phyloP scores from a whole-genome alignment of 2,329 filamentous ascomycete genomes.

The Tolypocladium cylindrosporum region DNA sequence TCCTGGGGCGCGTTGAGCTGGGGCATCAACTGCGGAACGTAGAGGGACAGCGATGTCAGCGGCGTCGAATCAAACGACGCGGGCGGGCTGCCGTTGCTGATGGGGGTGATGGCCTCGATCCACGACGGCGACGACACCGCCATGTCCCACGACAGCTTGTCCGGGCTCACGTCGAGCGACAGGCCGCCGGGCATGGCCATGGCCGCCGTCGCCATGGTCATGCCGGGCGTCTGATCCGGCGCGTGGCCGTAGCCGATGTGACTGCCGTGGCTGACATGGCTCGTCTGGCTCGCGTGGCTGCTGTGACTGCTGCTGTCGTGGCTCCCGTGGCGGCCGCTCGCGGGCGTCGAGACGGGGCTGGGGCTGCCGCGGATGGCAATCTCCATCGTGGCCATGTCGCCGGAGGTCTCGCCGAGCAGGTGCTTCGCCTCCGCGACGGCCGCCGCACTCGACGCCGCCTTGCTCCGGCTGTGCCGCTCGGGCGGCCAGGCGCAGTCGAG shows the following conservation, averaged over 20 bases:
- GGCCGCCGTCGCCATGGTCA: slow-evolving; percentile 2
- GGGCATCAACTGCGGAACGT: slow-evolving; percentile 18
- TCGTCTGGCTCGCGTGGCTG: slow-evolving; percentile 2
- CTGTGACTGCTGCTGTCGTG: slow-evolving; percentile 8
- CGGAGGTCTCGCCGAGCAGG: neutral
- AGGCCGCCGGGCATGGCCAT: slow-evolving; percentile 5
- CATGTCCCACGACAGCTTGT: slow-evolving; percentile 12
- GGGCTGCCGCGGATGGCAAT: slow-evolving; percentile 11
- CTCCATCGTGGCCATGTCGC: slow-evolving; percentile 6
- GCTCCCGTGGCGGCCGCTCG: slow-evolving; percentile 6
- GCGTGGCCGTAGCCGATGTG: slow-evolving; percentile 3
- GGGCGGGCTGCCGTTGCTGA: slow-evolving; percentile 13
- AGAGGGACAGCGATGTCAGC: slow-evolving; percentile 14
- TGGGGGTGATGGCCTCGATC: slow-evolving; percentile 13
- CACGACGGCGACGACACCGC: slow-evolving; percentile 10
- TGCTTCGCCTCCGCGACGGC: neutral
- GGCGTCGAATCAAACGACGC: slow-evolving; percentile 10
- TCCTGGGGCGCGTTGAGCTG: slow-evolving; percentile 18
- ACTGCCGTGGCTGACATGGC: neutral
- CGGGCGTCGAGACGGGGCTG: slow-evolving; percentile 10
- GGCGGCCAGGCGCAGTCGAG: slow-evolving; percentile 22
- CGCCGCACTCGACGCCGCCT: slow-evolving; percentile 4
- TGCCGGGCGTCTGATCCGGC: neutral
- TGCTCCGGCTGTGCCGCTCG: slow-evolving; percentile 11
- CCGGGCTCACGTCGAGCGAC: slow-evolving; percentile 9